phyloP scores from a whole-genome alignment of 495 filamentous ascomycete genomes.

The Aspergillus bridgeri region DNA sequence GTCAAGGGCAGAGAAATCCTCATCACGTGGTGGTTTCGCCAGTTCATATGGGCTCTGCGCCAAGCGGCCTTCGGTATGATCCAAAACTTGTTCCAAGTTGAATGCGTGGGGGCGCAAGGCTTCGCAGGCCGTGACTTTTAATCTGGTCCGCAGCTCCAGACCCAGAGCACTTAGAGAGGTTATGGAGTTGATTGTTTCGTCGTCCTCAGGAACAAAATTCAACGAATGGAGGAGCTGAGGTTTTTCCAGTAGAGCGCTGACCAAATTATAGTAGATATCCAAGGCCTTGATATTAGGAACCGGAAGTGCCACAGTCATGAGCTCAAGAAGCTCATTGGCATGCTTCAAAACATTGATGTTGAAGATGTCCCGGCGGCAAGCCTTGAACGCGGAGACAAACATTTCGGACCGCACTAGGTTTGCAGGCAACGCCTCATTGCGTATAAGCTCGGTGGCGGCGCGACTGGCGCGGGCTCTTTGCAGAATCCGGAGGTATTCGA shows the following conservation, averaged over 20 bases:
- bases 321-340: conserved; percentile 53
- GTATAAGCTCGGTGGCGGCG: conserved; percentile 51
- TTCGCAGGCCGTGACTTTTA: conserved; percentile 23
- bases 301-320: conserved; percentile 45
- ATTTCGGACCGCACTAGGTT: conserved; percentile 43
- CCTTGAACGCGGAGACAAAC: conserved; percentile 67
- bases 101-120: conserved; percentile 27
- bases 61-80: neutral
- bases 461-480: conserved; percentile 57
- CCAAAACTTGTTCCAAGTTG: conserved; percentile 30
- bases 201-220: conserved; percentile 21
- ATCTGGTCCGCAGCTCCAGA: conserved; percentile 24
- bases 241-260: conserved; percentile 22
- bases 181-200: conserved; percentile 5
- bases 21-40: no score
- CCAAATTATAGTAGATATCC: conserved; percentile 26
- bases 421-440: conserved; percentile 38
- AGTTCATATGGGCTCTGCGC: no score
- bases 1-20: no score
- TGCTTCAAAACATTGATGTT: conserved; percentile 59
- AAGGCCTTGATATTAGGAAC: conserved; percentile 37
- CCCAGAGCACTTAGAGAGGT: conserved; percentile 19
- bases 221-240: conserved; percentile 32
- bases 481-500: conserved; percentile 65
- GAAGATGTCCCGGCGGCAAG: conserved; percentile 65